A percentile compares a stretch with the other conserved stretches of the same genome.
phyloP scores from a whole-genome alignment of 768 basidiomycete genomes.

The Trametes cinnabarina region DNA sequence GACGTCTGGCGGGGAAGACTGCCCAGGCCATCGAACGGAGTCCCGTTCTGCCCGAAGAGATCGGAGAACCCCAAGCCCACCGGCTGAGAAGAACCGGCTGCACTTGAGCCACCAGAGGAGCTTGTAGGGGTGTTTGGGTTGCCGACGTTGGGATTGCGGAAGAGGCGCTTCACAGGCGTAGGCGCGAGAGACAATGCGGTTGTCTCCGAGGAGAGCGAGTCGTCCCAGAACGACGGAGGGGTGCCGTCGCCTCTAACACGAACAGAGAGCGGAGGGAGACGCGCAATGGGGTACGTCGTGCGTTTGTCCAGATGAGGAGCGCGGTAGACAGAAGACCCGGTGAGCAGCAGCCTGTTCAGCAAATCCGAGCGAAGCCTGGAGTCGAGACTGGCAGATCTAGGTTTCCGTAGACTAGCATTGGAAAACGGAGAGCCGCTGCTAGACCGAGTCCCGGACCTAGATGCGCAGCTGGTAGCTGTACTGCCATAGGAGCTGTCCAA shows the following conservation, averaged over 20 bases:
- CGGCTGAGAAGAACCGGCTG: not conserved
- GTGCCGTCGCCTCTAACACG: conserved; percentile 1
- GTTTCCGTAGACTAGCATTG: too few relatives aligned
- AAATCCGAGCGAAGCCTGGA: not conserved
- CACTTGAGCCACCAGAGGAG: not conserved
- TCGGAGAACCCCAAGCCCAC: conserved; percentile 10
- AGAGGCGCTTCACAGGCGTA: not conserved
- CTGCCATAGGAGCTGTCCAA: not conserved
- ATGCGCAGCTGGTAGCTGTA: too few relatives aligned
- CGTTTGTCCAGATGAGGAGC: not conserved
- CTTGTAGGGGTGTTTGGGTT: not conserved
- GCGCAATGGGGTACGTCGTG: not conserved
- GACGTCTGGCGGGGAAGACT: conserved; percentile 5
- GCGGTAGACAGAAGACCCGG: not conserved
- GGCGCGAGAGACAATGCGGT: not conserved
- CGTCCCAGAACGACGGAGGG: not conserved
- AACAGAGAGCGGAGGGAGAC: not conserved
- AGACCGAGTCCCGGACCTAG: too few relatives aligned
- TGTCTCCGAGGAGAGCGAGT: not conserved
- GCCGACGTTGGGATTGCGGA: not conserved
- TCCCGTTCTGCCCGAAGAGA: conserved; percentile 17
- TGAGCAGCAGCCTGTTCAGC: not conserved
- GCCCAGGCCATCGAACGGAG: conserved; percentile 20
- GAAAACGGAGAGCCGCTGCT: too few relatives aligned
- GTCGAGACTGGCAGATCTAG: not conserved